phyloP scores from a whole-genome alignment of 306 rosid species.

The Glycine latifolia region DNA sequence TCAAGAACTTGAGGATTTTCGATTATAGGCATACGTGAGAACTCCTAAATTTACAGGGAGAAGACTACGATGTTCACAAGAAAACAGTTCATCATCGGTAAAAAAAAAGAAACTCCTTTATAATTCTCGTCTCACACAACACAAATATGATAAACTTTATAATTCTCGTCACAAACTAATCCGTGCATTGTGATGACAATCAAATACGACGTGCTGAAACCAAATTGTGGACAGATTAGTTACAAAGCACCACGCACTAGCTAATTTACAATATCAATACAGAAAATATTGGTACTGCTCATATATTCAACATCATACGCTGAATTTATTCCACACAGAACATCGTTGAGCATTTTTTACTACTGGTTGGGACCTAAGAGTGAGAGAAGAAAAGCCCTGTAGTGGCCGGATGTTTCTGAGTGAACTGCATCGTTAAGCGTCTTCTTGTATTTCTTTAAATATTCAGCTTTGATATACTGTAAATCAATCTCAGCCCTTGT shows the following conservation, averaged over 20 bases:
- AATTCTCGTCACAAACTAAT: no score
- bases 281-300: constrained; percentile 15
- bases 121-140: no score
- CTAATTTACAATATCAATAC: constrained; percentile 7
- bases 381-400: constrained; percentile 71
- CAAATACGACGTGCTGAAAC: constrained; percentile 12
- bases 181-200: neutral
- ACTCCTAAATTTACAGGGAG: no score
- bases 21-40: no score
- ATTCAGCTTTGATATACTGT: constrained; percentile 76
- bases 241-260: constrained; percentile 1
- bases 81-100: no score
- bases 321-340: constrained; percentile 23
- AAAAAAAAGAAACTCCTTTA: no score
- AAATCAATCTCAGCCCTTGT: constrained; percentile 80
- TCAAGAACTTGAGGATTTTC: no score
- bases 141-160: no score
- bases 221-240: neutral
- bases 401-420: constrained; percentile 81
- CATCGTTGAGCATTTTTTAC: neutral
- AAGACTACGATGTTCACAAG: no score
- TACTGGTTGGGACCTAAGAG: constrained; percentile 70
- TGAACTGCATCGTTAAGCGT: constrained; percentile 75
- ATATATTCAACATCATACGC: neutral
- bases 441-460: constrained; percentile 65